phyloP scores from a whole-genome alignment of 257 asterid species.

The Knoxia roxburghii region DNA sequence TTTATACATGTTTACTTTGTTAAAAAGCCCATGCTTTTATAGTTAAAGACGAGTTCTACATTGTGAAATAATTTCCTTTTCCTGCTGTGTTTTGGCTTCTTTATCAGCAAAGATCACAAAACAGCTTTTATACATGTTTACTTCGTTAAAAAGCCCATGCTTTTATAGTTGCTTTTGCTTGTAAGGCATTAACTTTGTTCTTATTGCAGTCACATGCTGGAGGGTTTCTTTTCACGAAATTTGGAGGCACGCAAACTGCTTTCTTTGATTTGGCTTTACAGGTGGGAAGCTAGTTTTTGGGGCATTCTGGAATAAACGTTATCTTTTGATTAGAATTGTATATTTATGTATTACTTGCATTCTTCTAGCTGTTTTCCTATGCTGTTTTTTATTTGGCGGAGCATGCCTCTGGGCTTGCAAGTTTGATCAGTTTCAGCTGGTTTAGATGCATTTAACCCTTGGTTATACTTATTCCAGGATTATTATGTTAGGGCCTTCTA shows the following conservation, averaged over 20 bases:
- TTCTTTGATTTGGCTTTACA: slow-evolving; percentile 86
- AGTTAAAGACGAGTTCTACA: too few relatives aligned
- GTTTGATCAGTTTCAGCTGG: background rate
- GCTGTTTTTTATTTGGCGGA: background rate
- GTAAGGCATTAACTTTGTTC: slow-evolving; percentile 14
- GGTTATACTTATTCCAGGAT: background rate
- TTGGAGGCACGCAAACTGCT: slow-evolving; percentile 85
- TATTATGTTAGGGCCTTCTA: background rate
- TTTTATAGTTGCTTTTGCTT: background rate
- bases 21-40: background rate
- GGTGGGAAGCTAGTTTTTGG: slow-evolving; percentile 32
- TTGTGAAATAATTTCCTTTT: background rate
- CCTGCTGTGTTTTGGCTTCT: background rate
- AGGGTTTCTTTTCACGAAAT: slow-evolving; percentile 72
- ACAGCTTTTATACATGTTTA: background rate
- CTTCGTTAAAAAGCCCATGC: background rate
- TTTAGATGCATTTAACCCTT: background rate
- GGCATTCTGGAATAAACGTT: background rate
- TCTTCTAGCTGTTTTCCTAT: background rate
- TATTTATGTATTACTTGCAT: background rate
- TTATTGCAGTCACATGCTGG: slow-evolving; percentile 81
- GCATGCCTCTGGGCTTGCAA: background rate
- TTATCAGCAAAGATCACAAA: background rate
- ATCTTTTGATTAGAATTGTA: background rate
- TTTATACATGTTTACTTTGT: background rate